These are phyloP conservation scores for Cyclocybe cylindracea DNA, from an alignment of 768 basidiomycete species.

Conservation along the genomic window DNA sequence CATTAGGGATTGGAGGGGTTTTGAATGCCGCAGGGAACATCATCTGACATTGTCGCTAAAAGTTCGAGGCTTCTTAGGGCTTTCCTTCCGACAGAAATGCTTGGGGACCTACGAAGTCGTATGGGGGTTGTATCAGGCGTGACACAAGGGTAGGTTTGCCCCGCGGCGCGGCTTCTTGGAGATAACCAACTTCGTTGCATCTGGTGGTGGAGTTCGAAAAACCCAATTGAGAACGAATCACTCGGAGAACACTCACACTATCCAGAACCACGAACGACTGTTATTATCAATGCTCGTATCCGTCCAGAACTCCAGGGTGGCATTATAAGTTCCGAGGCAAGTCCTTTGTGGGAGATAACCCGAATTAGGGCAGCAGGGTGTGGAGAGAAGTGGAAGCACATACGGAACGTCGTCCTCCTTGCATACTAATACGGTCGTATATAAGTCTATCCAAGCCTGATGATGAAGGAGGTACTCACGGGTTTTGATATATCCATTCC, in stretches of 20 bases:
- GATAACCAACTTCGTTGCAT: conserved; percentile 70
- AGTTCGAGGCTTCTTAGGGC: background rate
- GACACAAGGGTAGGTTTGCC: conserved; percentile 48
- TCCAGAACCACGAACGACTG: conserved; percentile 70
- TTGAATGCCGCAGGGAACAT: conserved; percentile 67
- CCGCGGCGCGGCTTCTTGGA: conserved; percentile 48
- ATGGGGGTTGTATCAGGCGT: conserved; percentile 52
- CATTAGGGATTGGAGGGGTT: conserved; percentile 43
- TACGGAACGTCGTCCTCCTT: conserved; percentile 47
- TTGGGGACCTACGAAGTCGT: conserved; percentile 47
- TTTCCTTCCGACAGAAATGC: background rate
- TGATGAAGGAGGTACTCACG: conserved; percentile 35
- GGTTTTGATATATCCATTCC: conserved; percentile 42
- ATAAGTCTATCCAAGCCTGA: background rate
- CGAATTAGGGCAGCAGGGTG: conserved; percentile 1
- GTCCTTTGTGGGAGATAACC: conserved; percentile 21
- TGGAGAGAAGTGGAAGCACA: conserved; percentile 16
- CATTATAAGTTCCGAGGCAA: conserved; percentile 45
- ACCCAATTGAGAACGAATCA: background rate
- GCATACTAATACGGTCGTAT: conserved; percentile 46
- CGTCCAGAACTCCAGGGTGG: conserved; percentile 46
- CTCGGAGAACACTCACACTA: conserved; percentile 44
- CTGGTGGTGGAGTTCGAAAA: conserved; percentile 29
- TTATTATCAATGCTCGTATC: conserved; percentile 56
- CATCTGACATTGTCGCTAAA: conserved; percentile 66